Evolutionary conservation across 2,329 filamentous ascomycete genomes (phyloP), one percentile per base, ranked within the genome.

Genomic region (Paraconiothyrium brasiliense): DNA sequence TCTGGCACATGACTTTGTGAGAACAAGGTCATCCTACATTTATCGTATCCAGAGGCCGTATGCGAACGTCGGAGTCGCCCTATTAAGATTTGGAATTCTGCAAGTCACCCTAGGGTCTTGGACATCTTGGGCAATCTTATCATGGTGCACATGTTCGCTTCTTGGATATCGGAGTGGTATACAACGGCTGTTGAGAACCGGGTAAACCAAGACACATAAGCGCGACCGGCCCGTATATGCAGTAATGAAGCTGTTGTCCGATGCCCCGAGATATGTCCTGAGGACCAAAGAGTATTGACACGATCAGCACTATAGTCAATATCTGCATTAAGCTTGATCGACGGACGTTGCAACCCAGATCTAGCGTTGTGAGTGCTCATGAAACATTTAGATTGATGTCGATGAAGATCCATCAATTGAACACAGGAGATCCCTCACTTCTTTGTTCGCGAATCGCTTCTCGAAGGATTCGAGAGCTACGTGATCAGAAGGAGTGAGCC

Each of bases 321-420:
- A 58, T 60, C 57, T 43, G 43, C 22, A 13, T 24, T 51, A 61
- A 62, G 63, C 65, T 61, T 58, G 61, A 66, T 67, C 65, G 61
- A 44, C 63, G 16, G 41, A 22, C 50, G 50, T 65, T 64, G 62
- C 51, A 34, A 60, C n/a, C 47, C 58, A 62, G 60, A 60, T 65
- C 55, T 60, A 59, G 59, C 63, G 57, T 51, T 50, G 6, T 8
- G 50, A n/a, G 39, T 44, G 37, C 24, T 60, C 62, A 62, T 67
- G 67, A 63, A 65, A 63, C 63, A 58, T 48, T 49, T 60, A 63
- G 46, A 65, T 30, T 57, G 35, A 62, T 66, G 35, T 54, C 35
- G 30, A 20, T 20, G 11, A 51, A 59, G n/a, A 61, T 63, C 58
- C 59, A 56, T 66, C 59, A 67, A 65, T 69, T 52, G 66, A 24